phyloP scores from a whole-genome alignment of 2,329 filamentous ascomycete genomes.

The Ascochyta pisi region DNA sequence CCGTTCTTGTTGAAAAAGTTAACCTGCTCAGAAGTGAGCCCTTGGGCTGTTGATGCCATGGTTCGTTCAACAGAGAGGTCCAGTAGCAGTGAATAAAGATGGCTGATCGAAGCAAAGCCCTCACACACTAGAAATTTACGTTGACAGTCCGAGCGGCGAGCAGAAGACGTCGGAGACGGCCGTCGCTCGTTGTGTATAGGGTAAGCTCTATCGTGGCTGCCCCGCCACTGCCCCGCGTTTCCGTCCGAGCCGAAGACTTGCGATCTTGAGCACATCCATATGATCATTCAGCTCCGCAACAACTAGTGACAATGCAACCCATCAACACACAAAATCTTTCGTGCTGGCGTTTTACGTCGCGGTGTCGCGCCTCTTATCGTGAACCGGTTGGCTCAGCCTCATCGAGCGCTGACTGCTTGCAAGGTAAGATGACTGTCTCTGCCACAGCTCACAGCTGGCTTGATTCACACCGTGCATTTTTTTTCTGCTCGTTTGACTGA shows the following conservation, averaged over 20 bases:
- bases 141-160: constrained; percentile 3
- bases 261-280: too few species aligned
- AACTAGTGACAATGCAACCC: too few species aligned
- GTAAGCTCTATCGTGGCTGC: constrained; percentile 7
- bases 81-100: neutral
- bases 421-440: too few species aligned
- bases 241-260: constrained; percentile 4
- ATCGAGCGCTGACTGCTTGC: too few species aligned
- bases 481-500: too few species aligned
- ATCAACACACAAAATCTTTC: too few species aligned
- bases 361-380: too few species aligned
- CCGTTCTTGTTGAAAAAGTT: constrained; percentile 79
- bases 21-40: constrained; percentile 76
- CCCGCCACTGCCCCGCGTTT: constrained; percentile 15
- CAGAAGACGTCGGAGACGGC: constrained; percentile 31
- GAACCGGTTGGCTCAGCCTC: too few species aligned
- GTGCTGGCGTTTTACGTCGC: too few species aligned
- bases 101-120: neutral
- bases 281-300: too few species aligned
- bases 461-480: too few species aligned
- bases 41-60: constrained; percentile 45
- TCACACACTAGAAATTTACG: neutral
- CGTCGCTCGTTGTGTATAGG: constrained; percentile 20
- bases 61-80: neutral
- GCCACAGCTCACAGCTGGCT: too few species aligned